Percentiles rank a stretch among this genome's conserved stretches.
Conservation (phyloP, 2,329 filamentous ascomycete genomes). For the Pseudogymnoascus sp. region DNA sequence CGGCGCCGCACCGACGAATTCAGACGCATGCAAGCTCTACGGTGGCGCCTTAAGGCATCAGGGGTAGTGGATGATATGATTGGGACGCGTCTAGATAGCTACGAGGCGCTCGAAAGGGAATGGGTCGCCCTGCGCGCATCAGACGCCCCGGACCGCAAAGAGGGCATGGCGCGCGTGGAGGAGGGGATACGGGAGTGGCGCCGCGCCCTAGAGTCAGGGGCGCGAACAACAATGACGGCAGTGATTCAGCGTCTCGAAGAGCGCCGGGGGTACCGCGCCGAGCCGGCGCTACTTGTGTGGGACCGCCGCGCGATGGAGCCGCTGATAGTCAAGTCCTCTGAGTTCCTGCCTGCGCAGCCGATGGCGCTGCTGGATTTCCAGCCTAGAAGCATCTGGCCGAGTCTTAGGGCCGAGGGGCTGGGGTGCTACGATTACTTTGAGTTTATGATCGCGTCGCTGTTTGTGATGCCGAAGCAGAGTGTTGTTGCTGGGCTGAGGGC, state of each 20-base stretch:
- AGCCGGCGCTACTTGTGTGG: slow-evolving; percentile 51
- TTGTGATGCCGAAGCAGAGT: slow-evolving; percentile 27
- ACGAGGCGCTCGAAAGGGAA: neutral
- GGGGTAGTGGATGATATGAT: neutral
- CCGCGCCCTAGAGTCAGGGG: slow-evolving; percentile 10
- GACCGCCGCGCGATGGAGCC: slow-evolving; percentile 67
- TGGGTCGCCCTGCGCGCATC: neutral
- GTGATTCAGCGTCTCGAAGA: slow-evolving; percentile 39
- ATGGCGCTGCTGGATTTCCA: slow-evolving; percentile 58
- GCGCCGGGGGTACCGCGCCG: slow-evolving; percentile 40
- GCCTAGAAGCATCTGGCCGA: slow-evolving; percentile 44
- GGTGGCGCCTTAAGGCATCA: neutral
- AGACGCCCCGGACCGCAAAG: slow-evolving; percentile 5
- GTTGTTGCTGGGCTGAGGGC: slow-evolving; percentile 39
- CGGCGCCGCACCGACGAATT: neutral
- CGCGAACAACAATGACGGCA: neutral
- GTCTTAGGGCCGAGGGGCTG: slow-evolving; percentile 35
- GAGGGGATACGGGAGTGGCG: slow-evolving; percentile 19
- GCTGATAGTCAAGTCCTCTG: slow-evolving; percentile 45
- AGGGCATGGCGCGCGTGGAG: slow-evolving; percentile 19
- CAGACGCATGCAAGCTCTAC: neutral
- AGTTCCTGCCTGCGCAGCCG: slow-evolving; percentile 57
- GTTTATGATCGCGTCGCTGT: slow-evolving; percentile 39
- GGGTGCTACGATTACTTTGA: slow-evolving; percentile 42
- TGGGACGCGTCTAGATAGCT: neutral